A percentile compares a stretch with the other conserved stretches of the same genome.
Evolutionary conservation across 371 early-diverging fungal species (phyloP).

Genomic region (Choanephora cucurbitarum): DNA sequence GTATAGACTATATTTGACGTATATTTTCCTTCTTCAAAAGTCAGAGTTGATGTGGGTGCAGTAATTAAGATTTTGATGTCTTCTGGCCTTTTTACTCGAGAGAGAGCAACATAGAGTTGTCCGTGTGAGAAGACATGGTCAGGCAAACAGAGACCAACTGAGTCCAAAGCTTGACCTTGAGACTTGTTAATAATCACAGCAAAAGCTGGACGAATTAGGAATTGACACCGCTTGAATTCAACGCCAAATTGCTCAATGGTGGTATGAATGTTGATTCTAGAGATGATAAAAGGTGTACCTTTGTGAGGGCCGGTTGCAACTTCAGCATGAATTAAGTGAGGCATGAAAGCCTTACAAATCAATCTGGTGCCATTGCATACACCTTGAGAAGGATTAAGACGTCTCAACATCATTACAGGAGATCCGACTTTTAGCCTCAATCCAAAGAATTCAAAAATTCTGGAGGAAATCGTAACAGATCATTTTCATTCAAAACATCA

Average conservation of each 20-base stretch:
- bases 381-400: slow-evolving; percentile 19
- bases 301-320: slow-evolving; percentile 1
- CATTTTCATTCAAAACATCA: neutral
- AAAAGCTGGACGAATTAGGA: slow-evolving; percentile 30
- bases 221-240: slow-evolving; percentile 6
- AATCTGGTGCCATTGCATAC: slow-evolving; percentile 32
- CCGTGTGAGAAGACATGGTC: slow-evolving; percentile 10
- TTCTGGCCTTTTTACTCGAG: neutral
- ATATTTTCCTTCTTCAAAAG: no score
- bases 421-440: slow-evolving; percentile 21
- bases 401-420: slow-evolving; percentile 35
- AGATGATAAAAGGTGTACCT: neutral
- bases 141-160: slow-evolving; percentile 26
- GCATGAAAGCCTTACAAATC: neutral
- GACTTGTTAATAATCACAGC: slow-evolving; percentile 35
- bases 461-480: neutral
- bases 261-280: neutral
- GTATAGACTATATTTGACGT: no score
- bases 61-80: neutral
- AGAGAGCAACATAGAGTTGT: slow-evolving; percentile 13
- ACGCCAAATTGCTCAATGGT: neutral
- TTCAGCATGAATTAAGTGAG: neutral
- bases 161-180: slow-evolving; percentile 29
- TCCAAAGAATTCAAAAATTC: slow-evolving; percentile 13
- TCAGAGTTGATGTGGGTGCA: no score